Percentiles rank a stretch among this genome's conserved stretches.
phyloP scores from a whole-genome alignment of 2,329 filamentous ascomycete genomes.

The Davidsoniella australis region DNA sequence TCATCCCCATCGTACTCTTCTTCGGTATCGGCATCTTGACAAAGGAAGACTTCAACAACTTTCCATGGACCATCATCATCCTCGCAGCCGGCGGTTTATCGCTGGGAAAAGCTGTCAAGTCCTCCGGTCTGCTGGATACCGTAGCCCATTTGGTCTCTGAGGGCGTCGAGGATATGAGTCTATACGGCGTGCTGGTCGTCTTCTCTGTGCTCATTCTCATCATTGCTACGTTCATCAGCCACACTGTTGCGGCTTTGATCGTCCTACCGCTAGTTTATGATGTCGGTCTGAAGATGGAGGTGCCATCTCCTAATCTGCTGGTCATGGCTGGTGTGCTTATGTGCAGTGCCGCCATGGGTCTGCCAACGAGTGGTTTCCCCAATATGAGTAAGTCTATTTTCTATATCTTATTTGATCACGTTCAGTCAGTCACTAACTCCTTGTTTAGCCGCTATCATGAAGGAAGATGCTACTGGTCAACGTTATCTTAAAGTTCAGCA shows the following conservation, averaged over 20 bases:
- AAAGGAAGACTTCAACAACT: conserved; percentile 99
- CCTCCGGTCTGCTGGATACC: conserved; percentile 78
- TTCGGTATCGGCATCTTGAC: conserved; percentile 92
- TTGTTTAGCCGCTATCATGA: conserved; percentile 80
- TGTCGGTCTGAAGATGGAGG: conserved; percentile 68
- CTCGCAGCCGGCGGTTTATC: conserved; percentile 85
- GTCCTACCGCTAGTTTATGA: conserved; percentile 79
- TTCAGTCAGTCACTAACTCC: neutral
- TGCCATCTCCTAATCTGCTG: conserved; percentile 83
- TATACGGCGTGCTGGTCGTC: conserved; percentile 75
- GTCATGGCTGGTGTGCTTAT: conserved; percentile 93
- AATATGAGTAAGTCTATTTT: conserved; percentile 78
- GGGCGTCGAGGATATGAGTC: conserved; percentile 56
- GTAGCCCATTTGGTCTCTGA: conserved; percentile 63
- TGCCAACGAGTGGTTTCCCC: conserved; percentile 91
- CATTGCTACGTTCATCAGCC: conserved; percentile 92
- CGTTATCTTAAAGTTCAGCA: conserved; percentile 84
- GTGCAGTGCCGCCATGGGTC: conserved; percentile 89
- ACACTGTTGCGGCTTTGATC: conserved; percentile 91
- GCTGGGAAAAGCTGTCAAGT: conserved; percentile 84
- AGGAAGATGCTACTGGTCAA: conserved; percentile 87
- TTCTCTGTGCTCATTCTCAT: conserved; percentile 75
- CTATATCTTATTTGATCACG: neutral
- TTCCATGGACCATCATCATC: conserved; percentile 99
- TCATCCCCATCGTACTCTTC: conserved; percentile 88